Evolutionary conservation across 176 grass and related monocot genomes (phyloP).

Genomic region (Aegilops longissima): DNA sequence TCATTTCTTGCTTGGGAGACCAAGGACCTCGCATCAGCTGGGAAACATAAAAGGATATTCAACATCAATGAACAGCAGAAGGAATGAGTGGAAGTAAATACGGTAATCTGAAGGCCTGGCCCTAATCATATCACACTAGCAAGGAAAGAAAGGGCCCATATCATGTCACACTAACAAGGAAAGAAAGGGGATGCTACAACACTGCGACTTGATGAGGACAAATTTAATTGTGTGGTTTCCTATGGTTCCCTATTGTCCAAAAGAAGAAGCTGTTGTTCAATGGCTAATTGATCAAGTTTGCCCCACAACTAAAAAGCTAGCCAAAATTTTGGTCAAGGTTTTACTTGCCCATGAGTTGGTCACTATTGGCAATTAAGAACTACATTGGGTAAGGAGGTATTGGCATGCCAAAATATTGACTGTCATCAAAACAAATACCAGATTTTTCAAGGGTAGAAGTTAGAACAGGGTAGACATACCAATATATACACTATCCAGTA

Average conservation of each 20-base stretch:
- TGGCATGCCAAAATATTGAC: neutral
- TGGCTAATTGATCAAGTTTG: neutral
- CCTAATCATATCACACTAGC: neutral
- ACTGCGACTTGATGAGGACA: neutral
- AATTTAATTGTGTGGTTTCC: neutral
- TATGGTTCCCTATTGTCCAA: neutral
- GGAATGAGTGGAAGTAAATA: neutral
- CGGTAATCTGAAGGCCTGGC: neutral
- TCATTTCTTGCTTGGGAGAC: constrained; percentile 98
- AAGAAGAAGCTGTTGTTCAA: neutral
- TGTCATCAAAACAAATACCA: neutral
- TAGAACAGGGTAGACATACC: neutral
- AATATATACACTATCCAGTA: neutral
- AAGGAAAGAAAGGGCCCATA: neutral
- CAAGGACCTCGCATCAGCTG: constrained; percentile 98
- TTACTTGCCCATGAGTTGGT: too few species aligned
- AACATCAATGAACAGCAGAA: constrained; percentile 18
- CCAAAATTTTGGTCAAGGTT: too few species aligned
- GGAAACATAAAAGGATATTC: neutral
- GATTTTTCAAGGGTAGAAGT: neutral
- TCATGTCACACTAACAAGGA: neutral
- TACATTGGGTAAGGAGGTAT: neutral
- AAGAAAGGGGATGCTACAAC: neutral
- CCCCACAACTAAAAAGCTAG: neutral
- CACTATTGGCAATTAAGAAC: too few species aligned